Conservation (phyloP, 768 basidiomycete species). For the Amanita exitialis region DNA sequence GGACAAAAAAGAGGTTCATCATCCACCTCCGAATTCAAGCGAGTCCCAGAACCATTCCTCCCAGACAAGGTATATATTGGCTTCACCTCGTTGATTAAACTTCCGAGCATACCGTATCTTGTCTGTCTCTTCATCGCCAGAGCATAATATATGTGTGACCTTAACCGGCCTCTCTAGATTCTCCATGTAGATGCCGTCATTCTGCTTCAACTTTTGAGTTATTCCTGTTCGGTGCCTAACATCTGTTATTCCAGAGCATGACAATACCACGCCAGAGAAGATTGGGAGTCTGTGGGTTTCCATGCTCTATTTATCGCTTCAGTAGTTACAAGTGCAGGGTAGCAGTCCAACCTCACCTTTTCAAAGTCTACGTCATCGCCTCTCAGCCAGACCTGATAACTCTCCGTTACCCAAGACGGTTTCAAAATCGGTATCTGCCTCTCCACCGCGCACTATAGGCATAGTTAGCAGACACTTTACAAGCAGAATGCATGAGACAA, state of each 20-base stretch:
- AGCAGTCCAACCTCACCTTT: slow-evolving; percentile 32
- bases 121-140: slow-evolving; percentile 53
- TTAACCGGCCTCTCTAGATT: slow-evolving; percentile 67
- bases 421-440: slow-evolving; percentile 71
- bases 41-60: slow-evolving; percentile 98
- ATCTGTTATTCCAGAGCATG: slow-evolving; percentile 68
- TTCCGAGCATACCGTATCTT: slow-evolving; percentile 76
- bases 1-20: not conserved
- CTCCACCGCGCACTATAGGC: slow-evolving; percentile 67
- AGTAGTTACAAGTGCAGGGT: not conserved
- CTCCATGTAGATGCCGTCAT: slow-evolving; percentile 66
- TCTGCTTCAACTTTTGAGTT: slow-evolving; percentile 41
- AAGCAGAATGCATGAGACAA: slow-evolving; percentile 7
- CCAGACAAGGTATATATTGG: slow-evolving; percentile 74
- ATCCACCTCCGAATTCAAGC: slow-evolving; percentile 57
- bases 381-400: slow-evolving; percentile 62
- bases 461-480: slow-evolving; percentile 1
- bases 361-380: slow-evolving; percentile 72
- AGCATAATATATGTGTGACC: slow-evolving; percentile 82
- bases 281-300: slow-evolving; percentile 54
- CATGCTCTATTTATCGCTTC: slow-evolving; percentile 36
- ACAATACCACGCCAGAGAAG: slow-evolving; percentile 62
- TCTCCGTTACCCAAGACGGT: slow-evolving; percentile 68
- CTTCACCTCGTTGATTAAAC: slow-evolving; percentile 61
- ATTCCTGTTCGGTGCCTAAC: slow-evolving; percentile 51